phyloP scores from a whole-genome alignment of 2,329 filamentous ascomycete genomes.

The Raffaelea albimanens region DNA sequence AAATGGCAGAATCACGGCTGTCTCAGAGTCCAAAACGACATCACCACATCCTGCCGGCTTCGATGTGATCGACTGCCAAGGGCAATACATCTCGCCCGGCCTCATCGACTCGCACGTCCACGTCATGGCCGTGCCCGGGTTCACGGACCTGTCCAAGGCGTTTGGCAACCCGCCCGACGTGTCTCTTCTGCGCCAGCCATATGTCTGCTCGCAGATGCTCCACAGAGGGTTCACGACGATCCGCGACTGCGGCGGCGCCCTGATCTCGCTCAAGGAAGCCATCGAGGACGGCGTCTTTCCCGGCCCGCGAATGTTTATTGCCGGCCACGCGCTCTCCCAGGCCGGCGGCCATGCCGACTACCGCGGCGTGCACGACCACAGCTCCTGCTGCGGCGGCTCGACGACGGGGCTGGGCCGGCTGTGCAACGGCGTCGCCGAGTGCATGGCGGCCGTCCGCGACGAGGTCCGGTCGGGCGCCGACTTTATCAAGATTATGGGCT shows the following conservation, averaged over 20 bases:
- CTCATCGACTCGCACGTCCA: constrained; percentile 29
- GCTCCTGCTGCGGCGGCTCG: constrained; percentile 33
- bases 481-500: constrained; percentile 49
- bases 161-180: constrained; percentile 3
- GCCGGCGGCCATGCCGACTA: constrained; percentile 44
- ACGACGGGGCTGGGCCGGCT: constrained; percentile 27
- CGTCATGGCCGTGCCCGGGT: constrained; percentile 15
- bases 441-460: constrained; percentile 37
- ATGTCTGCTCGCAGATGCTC: constrained; percentile 35
- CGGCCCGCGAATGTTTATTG: constrained; percentile 40
- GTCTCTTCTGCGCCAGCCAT: constrained; percentile 29
- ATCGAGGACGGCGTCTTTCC: constrained; percentile 37
- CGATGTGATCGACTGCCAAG: constrained; percentile 2
- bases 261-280: constrained; percentile 36
- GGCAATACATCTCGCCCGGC: constrained; percentile 3
- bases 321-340: constrained; percentile 38
- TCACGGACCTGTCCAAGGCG: background rate
- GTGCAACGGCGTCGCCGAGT: constrained; percentile 39
- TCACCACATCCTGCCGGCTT: background rate
- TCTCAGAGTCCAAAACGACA: no score
- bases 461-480: constrained; percentile 40
- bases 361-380: constrained; percentile 28
- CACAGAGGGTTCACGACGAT: constrained; percentile 42
- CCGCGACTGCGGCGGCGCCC: constrained; percentile 43
- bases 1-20: no score